Conservation (phyloP, 1,284 basidiomycete species). For the Apiotrichum porosum region DNA sequence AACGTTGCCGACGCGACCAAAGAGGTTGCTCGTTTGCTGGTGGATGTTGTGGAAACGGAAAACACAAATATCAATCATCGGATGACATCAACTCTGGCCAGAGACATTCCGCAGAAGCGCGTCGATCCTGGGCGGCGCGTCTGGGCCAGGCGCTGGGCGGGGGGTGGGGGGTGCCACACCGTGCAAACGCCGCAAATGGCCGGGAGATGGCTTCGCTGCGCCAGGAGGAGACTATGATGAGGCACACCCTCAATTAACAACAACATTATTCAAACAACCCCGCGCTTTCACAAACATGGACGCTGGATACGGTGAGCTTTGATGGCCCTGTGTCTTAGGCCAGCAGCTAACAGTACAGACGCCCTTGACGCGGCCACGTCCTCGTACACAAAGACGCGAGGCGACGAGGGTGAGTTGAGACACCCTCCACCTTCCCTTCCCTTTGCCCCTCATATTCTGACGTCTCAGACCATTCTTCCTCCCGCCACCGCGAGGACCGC, state of each 20-base stretch:
- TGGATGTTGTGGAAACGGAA: too few species aligned
- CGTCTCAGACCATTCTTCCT: background rate
- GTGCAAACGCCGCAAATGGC: too few species aligned
- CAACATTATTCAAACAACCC: background rate
- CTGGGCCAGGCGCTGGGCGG: too few species aligned
- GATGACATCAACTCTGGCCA: too few species aligned
- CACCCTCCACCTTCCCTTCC: background rate
- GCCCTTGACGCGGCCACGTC: conserved; percentile 29
- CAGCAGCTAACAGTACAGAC: too few species aligned
- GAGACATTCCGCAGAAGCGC: too few species aligned
- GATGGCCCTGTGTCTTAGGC: too few species aligned
- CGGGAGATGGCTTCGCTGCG: too few species aligned
- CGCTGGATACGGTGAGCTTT: conserved; percentile 28
- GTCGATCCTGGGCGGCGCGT: too few species aligned
- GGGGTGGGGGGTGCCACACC: background rate
- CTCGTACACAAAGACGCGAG: conserved; percentile 21
- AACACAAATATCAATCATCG: too few species aligned
- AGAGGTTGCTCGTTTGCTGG: too few species aligned
- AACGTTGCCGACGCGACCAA: too few species aligned
- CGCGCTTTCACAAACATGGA: conserved; percentile 20
- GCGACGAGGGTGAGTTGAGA: conserved; percentile 14
- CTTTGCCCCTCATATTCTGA: background rate
- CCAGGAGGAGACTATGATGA: background rate
- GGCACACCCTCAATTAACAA: background rate
- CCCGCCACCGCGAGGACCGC: conserved; percentile 11